Evolutionary conservation across 768 basidiomycete species (phyloP), one percentile per base, ranked within the genome.

Genomic region (Lentinula aciculospora): DNA sequence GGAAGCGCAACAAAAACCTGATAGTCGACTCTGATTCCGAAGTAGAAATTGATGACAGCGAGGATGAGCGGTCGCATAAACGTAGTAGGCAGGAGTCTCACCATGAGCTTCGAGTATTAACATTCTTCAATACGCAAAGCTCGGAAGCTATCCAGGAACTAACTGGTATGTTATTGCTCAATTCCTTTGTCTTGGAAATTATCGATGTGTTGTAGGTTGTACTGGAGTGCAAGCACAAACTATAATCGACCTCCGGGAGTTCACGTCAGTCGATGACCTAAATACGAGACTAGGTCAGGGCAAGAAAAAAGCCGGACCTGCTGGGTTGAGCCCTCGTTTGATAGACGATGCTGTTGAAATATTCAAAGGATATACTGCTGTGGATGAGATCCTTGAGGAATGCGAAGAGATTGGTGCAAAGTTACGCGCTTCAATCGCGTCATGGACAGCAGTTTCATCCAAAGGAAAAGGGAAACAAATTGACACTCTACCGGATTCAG

Each of bases 341-440:
- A 92, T 98, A 68, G 93, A 96, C 66, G 93, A 95, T 62, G 94
- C 91, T 68, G 83, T 83, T 56, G 79, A 83, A 39, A 89, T 97
- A 64, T 88, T 98, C 67, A 74, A 81, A 56, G 92, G 89, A 7
- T 98, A 96, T 65, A 84, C 85, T 10, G 83, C 86, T 36, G 94
- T 98, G 56, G 97, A 99, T 69, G 82, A 77, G 60, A 86, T 98
- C 61, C 82, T 99, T 13, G 84, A 85, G 69, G 84, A 89, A 56
- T 98, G 96, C 69, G 94, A 98, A 71, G 74, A 77, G 56, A 93
- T 94, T 64, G 96, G 95, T 19, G 76, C 81, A 2, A 77, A 82
- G 56, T 80, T 99, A 42, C 81, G 82, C 36, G 70, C 80, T 21
- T 82, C 88, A 45, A 91, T 98, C 64, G 80, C 85, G 12, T 82